phyloP scores from a whole-genome alignment of 1,284 basidiomycete genomes.

The Mycosarcoma maydis region DNA sequence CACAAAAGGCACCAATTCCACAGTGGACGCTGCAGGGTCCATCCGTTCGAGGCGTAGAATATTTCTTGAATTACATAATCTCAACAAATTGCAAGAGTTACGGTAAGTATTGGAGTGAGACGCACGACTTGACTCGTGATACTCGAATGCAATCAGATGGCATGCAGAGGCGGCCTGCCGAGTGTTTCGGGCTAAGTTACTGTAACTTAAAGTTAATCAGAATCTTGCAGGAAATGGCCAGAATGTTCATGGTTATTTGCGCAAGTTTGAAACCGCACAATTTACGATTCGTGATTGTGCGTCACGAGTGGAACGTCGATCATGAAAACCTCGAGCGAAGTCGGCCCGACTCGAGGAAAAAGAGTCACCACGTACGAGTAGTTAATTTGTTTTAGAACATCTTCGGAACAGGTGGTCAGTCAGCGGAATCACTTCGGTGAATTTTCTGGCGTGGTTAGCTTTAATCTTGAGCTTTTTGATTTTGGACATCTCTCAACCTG shows the following conservation, averaged over 20 bases:
- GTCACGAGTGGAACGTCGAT: conserved; percentile 3
- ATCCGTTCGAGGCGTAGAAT: too few relatives aligned
- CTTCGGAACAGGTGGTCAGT: too few relatives aligned
- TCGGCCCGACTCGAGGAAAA: conserved; percentile 5
- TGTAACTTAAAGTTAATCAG: too few relatives aligned
- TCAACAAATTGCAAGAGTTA: neutral
- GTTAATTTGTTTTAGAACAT: too few relatives aligned
- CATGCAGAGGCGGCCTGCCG: too few relatives aligned
- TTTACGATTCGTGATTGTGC: too few relatives aligned
- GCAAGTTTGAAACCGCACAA: conserved; percentile 10
- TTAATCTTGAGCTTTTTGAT: neutral
- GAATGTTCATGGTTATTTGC: neutral
- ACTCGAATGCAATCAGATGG: too few relatives aligned
- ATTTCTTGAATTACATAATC: conserved; percentile 17
- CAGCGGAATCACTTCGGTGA: conserved; percentile 15
- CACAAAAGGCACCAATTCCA: too few relatives aligned
- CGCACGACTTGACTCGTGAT: too few relatives aligned
- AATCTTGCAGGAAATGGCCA: too few relatives aligned
- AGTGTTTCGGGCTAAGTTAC: too few relatives aligned
- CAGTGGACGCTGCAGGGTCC: conserved; percentile 22
- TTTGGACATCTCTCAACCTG: conserved; percentile 6
- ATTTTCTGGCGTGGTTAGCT: conserved; percentile 5
- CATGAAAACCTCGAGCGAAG: neutral
- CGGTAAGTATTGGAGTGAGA: too few relatives aligned
- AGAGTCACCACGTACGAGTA: neutral